A percentile compares a stretch with the other conserved stretches of the same genome.
Evolutionary conservation across 139 green algal genomes (phyloP).

Genomic region (Haematococcus lacustris): DNA sequence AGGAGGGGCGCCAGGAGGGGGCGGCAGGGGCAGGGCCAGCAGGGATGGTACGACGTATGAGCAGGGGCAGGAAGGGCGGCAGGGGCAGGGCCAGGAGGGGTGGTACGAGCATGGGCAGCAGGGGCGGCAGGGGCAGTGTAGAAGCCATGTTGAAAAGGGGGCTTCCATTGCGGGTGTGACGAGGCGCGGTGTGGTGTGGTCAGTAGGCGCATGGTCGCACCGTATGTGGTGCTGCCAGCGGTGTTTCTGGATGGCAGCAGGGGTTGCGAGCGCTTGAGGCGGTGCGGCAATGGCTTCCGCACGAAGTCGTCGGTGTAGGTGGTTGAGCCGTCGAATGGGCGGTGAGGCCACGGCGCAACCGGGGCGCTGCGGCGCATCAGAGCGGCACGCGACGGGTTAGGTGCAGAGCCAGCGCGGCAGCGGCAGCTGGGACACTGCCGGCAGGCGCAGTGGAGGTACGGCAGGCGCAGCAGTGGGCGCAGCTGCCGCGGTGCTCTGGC

Average conservation of each 20-base stretch:
- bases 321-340: neutral
- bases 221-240: neutral
- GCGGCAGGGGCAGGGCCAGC: too few relatives aligned
- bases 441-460: too few relatives aligned
- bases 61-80: neutral
- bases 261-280: neutral
- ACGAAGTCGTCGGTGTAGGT: constrained; percentile 1
- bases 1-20: neutral
- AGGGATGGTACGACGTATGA: neutral
- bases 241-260: neutral
- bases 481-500: too few relatives aligned
- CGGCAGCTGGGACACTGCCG: neutral
- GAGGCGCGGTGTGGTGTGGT: neutral
- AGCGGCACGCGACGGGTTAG: neutral
- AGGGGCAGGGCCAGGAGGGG: too few relatives aligned
- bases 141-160: neutral
- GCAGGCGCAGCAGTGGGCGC: too few relatives aligned
- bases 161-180: neutral
- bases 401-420: neutral
- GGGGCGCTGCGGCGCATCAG: neutral
- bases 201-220: neutral
- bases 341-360: neutral
- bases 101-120: too few relatives aligned
- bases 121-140: too few relatives aligned
- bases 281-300: neutral